Evolutionary conservation across 2,329 filamentous ascomycete genomes (phyloP).

Genomic region (Cladosporium sp.): DNA sequence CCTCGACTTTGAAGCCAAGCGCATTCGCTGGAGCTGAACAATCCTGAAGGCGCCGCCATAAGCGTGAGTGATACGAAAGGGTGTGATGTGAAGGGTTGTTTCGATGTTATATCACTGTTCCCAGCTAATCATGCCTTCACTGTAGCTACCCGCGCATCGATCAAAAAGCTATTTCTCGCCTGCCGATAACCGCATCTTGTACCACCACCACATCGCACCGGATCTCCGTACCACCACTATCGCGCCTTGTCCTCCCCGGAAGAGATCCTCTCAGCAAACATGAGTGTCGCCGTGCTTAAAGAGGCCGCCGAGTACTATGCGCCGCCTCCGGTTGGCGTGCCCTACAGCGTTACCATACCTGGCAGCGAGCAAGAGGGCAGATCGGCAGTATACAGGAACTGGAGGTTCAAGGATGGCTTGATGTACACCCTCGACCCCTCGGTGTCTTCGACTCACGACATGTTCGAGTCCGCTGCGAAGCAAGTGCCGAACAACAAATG

Average conservation of each 20-base stretch:
- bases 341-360: slow-evolving; percentile 77
- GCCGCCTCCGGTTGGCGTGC: slow-evolving; percentile 71
- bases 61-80: not conserved
- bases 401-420: slow-evolving; percentile 71
- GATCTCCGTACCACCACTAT: not conserved
- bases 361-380: slow-evolving; percentile 73
- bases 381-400: slow-evolving; percentile 79
- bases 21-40: not conserved
- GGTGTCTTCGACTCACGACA: slow-evolving; percentile 38
- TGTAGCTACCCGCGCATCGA: not conserved
- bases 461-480: slow-evolving; percentile 50
- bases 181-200: slow-evolving; percentile 19
- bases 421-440: slow-evolving; percentile 71
- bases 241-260: not conserved
- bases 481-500: slow-evolving; percentile 68
- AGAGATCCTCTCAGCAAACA: slow-evolving; percentile 4
- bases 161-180: not conserved
- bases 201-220: not conserved
- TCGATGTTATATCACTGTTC: not conserved
- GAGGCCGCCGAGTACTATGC: slow-evolving; percentile 54
- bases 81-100: not conserved
- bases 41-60: not conserved
- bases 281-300: slow-evolving; percentile 29
- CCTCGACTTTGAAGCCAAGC: not conserved
- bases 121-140: slow-evolving; percentile 3